These are phyloP conservation scores for Verbena officinalis DNA, from an alignment of 257 asterid genomes.

Conservation along the genomic window DNA sequence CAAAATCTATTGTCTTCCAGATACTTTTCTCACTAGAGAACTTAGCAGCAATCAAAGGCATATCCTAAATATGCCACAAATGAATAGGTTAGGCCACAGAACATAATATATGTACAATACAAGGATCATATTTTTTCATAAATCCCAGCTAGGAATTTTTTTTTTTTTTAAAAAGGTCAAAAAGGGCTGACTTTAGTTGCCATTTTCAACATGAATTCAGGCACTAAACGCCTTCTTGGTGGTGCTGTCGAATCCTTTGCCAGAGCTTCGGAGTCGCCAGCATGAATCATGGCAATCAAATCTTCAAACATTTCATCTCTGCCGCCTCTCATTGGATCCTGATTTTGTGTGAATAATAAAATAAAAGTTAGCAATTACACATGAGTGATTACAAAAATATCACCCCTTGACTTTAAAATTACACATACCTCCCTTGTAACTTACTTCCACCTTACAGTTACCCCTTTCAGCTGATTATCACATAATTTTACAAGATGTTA, in stretches of 20 bases:
- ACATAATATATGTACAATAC: neutral
- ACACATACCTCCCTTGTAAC: no score
- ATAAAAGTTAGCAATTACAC: no score
- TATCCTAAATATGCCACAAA: conserved; percentile 5
- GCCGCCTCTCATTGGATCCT: conserved; percentile 99
- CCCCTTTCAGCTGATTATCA: no score
- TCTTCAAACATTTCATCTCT: conserved; percentile 77
- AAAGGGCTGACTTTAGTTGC: conserved; percentile 82
- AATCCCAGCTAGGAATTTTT: neutral
- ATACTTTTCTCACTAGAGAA: conserved; percentile 11
- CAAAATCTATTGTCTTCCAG: neutral
- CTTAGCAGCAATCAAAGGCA: conserved; percentile 9
- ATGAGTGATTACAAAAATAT: no score
- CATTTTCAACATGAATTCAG: conserved; percentile 80
- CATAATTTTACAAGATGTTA: no score
- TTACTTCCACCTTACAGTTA: no score
- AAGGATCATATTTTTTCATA: neutral
- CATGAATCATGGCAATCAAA: conserved; percentile 62
- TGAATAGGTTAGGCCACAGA: conserved; percentile 27
- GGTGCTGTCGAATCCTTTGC: conserved; percentile 60
- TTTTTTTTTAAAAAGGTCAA: conserved; percentile 12
- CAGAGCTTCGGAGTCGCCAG: conserved; percentile 72
- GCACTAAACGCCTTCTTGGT: conserved; percentile 83
- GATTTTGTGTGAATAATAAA: conserved; percentile 12
- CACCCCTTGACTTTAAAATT: no score